Evolutionary conservation across 208 protist species (phyloP), one percentile per base, ranked within the genome.

Genomic region (Acanthamoeba healyi): DNA sequence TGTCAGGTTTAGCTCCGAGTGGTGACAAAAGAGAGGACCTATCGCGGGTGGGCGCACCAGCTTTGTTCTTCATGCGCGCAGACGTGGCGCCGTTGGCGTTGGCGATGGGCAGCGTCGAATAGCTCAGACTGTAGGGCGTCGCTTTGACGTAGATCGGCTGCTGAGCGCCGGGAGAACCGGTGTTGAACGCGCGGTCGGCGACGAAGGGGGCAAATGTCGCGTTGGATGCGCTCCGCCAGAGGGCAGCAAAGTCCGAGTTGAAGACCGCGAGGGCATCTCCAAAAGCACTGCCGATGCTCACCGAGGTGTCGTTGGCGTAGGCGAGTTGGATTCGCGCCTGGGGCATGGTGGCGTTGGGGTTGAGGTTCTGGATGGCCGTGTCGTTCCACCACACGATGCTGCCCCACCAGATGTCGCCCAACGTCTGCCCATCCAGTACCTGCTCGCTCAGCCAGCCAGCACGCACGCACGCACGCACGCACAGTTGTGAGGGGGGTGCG

Each of bases 351-450:
- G 26, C 36, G 70, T 42, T 24, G 36, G 70, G 70, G 24, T 79
- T 79, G 70, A 79, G 70, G 38, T 79, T 79, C 38, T 38, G 9
- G 70, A 79, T 79, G 24, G 70, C 70, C 29, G 70, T 38, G 38
- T 79, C 70, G 36, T 79, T 79, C 70, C 70, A 79, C 70, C 38
- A 46, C 34, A 32, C 10, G 17, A 79, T 24, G 32, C 42, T 79
- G 36, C 70, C 70, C 70, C 38, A 5, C 70, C 70, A 79, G 14
- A 79, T 79, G 34, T 5, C 6, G 70, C 36, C 70, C 36, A 79
- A n/a, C 29, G 70, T 79, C 29, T 38, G 70, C 26, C 5, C 6
- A 24, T 79, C 70, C 5, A 79, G 36, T 24, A 79, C 70, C 70
- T 79, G n/a, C n/a, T n/a, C n/a, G n/a, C n/a, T n/a, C n/a, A n/a